Evolutionary conservation across 192 early-diverging fungal genomes (phyloP), one percentile per base, ranked within the genome.

Genomic region (Podila epicladia): DNA sequence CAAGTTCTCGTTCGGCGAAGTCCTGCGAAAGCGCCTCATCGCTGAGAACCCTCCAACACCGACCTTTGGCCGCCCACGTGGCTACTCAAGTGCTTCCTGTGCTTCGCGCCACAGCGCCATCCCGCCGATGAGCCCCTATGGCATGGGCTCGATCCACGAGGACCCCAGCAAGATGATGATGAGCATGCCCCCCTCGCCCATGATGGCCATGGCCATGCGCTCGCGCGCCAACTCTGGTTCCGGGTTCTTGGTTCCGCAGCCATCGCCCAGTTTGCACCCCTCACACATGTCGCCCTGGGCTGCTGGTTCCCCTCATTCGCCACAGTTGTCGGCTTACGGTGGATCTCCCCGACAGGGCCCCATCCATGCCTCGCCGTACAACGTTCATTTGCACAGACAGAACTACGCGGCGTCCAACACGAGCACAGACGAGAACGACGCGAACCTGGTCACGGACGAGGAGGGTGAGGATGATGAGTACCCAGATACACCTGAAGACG

Each of bases 1-100:
- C 64, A 85, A 82, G 57, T 74, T 82, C 48, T 73, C 71, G 3
- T 85, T 85, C 63, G 79, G 79, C 22, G 84, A 82, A 53, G 72
- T 82, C 19, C 66, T 85, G 13, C 73, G 79, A n/a, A 80, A 80
- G 67, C 65, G 77, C 3, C 67, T 80, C 15, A 69, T 73, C 55
- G 77, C 77, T 19, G 77, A 80, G 58, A 73, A 73, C 29, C 71
- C 77, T 2, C 57, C 71, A 1, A 19, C 22, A 3, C 9, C 20
- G n/a, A 11, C 64, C 1, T 26, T 29, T 19, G 48, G 32, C 13
- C 59, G 67, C 29, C 66, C 67, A 24, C 65, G 62, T 1, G 59
- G 71, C 11, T 67, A 55, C 55, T 68, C 71, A 19, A 57, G 38
- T 22, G 35, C 29, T 50, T 35, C 15, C 22, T 29, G 63, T 51